These are phyloP conservation scores for Epichloe hybrida DNA, from an alignment of 2,329 filamentous ascomycete species.

Conservation along the genomic window DNA sequence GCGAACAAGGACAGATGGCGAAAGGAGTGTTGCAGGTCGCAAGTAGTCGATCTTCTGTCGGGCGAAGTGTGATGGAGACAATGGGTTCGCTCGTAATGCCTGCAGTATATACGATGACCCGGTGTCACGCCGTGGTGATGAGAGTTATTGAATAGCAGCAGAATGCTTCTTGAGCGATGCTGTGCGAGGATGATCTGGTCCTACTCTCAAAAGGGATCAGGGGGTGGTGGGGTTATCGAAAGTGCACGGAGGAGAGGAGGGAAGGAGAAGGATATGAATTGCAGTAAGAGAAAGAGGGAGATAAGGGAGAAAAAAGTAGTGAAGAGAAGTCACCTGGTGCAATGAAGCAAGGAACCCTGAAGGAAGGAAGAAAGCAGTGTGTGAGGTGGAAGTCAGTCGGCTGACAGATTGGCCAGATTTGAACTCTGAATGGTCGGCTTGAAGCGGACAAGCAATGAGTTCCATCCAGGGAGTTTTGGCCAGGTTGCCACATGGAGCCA, in stretches of 20 bases:
- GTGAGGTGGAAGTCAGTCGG: background rate
- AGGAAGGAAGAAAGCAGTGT: background rate
- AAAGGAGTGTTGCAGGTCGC: background rate
- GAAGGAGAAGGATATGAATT: background rate
- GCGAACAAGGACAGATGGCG: background rate
- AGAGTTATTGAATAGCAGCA: background rate
- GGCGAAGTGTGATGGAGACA: background rate
- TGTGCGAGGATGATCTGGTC: background rate
- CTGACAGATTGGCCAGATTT: background rate
- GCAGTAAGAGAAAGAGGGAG: background rate
- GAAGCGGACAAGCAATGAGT: background rate
- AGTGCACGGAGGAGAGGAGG: background rate
- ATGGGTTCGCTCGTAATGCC: background rate
- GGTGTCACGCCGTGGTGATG: background rate
- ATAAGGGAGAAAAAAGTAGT: background rate
- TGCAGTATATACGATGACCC: background rate
- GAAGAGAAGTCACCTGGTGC: background rate
- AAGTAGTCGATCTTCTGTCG: background rate
- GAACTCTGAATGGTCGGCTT: background rate
- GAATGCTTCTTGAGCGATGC: conserved; percentile 1
- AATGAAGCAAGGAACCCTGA: background rate
- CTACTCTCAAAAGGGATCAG: conserved; percentile 7
- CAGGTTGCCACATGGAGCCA: conserved; percentile 1
- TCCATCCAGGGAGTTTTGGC: conserved; percentile 1
- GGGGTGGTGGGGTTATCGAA: conserved; percentile 5